Base-by-base conservation (phyloP, 1,139 yeast genomes). In the Pichia terricola region DNA sequence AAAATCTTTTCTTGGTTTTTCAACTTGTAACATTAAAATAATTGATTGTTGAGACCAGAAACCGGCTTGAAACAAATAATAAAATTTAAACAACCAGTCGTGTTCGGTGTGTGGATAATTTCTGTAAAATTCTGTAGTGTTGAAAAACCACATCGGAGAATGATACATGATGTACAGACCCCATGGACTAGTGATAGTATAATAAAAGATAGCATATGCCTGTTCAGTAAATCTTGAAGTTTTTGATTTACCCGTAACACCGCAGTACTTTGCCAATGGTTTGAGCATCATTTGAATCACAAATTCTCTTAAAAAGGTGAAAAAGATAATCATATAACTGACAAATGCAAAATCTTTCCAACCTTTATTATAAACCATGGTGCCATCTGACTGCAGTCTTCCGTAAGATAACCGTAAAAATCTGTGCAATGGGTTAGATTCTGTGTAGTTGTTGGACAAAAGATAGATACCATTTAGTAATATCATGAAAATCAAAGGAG, bases 31-130 rank as follows among this genome's bases (percentile, higher is more conserved):
- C 45, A 80, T 66, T 50, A 91, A 70, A 28, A 91, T 82, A 37
- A 85, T 78, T 1, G 94, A 81, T 65, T 91, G 98, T 67, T 91
- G 99, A 22, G 88, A 80, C 99, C 99, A 91, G 64, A 87, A 91
- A 3, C 96, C 85, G 5, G 97, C 96, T 67, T 91, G 98, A 36
- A 87, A 79, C 52, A 91, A 70, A 63, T 91, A 94, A 61, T 83
- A 94, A 22, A 79, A 61, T 67, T 91, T 91, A 67, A 84, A 84
- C 49, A 73, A 68, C 49, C 70, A 72, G 47, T 77, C 81, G 59
- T 85, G 88, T 35, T 83, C 72, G 50, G 75, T 72, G 66, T 94
- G 97, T 10, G 98, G 98, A 61, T 83, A 91, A 32, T 75, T 68
- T 45, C 65, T 72, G 63, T 87, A 91, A 68, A 91, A 83, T 40